These are phyloP conservation scores for Trichoderma afroharzianum DNA, from an alignment of 2,329 filamentous ascomycete genomes.

Conservation along the genomic window DNA sequence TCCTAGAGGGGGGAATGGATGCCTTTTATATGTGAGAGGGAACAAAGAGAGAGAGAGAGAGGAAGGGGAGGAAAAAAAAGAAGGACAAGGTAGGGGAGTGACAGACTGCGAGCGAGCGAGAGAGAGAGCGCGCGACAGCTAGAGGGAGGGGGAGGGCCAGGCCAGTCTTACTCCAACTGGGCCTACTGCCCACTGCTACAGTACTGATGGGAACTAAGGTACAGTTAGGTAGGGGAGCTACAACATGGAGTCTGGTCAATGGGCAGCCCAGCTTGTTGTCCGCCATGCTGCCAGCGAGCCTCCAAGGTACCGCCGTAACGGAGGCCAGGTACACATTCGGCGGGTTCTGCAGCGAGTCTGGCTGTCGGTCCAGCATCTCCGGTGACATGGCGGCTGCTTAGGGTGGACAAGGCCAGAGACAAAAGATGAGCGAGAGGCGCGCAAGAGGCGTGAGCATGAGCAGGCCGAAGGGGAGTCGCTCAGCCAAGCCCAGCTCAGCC, in stretches of 20 bases:
- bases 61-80: constrained; percentile 17
- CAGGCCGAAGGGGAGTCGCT: neutral
- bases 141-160: constrained; percentile 6
- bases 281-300: neutral
- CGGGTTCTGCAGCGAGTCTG: neutral
- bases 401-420: constrained; percentile 10
- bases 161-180: constrained; percentile 19
- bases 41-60: constrained; percentile 14
- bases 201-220: neutral
- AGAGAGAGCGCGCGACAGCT: neutral
- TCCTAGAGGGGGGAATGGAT: constrained; percentile 16
- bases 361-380: neutral
- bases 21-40: constrained; percentile 18
- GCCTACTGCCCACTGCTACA: neutral
- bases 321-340: neutral
- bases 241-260: neutral
- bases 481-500: neutral
- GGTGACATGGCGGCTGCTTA: constrained; percentile 8
- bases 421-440: neutral
- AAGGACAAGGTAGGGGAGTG: constrained; percentile 8
- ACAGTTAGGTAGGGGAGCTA: constrained; percentile 14
- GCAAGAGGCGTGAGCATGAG: neutral
- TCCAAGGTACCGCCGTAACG: constrained; percentile 10
- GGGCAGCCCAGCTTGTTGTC: neutral
- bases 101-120: constrained; percentile 4